Evolutionary conservation across 2,329 filamentous ascomycete genomes (phyloP), one percentile per base, ranked within the genome.

Genomic region (Myriosclerotinia scirpicola): DNA sequence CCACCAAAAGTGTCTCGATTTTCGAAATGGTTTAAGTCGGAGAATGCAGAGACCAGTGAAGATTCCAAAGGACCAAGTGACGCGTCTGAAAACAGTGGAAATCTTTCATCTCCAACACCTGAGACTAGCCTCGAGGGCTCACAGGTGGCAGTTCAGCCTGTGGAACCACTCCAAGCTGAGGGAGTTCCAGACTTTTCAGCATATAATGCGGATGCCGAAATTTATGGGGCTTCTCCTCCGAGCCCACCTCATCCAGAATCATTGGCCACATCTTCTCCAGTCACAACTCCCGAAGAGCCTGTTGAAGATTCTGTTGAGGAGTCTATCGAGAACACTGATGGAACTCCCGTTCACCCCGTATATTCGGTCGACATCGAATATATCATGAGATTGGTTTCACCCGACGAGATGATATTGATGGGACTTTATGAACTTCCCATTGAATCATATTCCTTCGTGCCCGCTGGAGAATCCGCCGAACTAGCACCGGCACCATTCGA

Each of bases 51-150:
- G 8, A n/a, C 20, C 53, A 20, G 11, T 9, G 20, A 38, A 2
- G 9, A 44, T 1, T 44, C 55, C 26, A 44, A 5, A 5, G 40
- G 22, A 15, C 22, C 30, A 34, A 20, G 0, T 5, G 9, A 12
- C 17, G 5, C 3, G 9, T 58, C 40, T 3, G 0, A 7, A 14
- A 22, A 11, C 14, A n/a, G 9, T 2, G 17, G 20, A 2, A 22
- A 14, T 0, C 5, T 11, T 44, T 1, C 5, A 1, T 2, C 14
- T 0, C 34, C 22, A 1, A 58, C 40, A 14, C 2, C 22, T n/a
- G 40, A 58, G 3, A 58, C 40, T 15, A 58, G 55, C 26, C 2
- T 34, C 26, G 38, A 58, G 9, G 48, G 22, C 7, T 30, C 48
- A 26, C 12, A 15, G 5, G 12, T 15, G 15, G 12, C 7, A 26